Conservation (phyloP, 2,329 filamentous ascomycete genomes). For the Penicillium sp. region DNA sequence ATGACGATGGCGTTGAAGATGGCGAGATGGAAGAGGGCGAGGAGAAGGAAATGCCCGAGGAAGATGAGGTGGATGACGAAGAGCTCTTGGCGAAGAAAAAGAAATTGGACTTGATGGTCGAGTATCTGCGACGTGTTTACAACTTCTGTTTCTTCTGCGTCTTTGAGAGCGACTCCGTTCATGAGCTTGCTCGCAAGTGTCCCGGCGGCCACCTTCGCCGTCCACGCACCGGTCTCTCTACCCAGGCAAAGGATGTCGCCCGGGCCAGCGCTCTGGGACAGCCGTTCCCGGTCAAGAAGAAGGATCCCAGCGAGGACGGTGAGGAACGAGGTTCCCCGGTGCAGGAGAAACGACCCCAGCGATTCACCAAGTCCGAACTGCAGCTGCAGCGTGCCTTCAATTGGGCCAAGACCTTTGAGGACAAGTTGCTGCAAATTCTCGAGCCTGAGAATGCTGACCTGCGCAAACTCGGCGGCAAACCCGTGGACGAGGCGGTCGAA, state of each 20-base stretch:
- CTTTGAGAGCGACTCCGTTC: slow-evolving; percentile 95
- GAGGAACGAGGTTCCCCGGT: slow-evolving; percentile 64
- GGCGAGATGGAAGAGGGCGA: slow-evolving; percentile 76
- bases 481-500: slow-evolving; percentile 77
- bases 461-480: slow-evolving; percentile 84
- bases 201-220: slow-evolving; percentile 94
- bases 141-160: slow-evolving; percentile 99
- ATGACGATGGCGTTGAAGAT: slow-evolving; percentile 42
- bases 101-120: slow-evolving; percentile 89
- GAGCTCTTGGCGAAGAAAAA: slow-evolving; percentile 92
- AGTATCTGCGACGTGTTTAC: slow-evolving; percentile 93
- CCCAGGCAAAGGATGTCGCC: slow-evolving; percentile 78
- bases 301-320: slow-evolving; percentile 60
- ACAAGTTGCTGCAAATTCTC: slow-evolving; percentile 88
- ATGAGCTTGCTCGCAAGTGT: slow-evolving; percentile 93
- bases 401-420: slow-evolving; percentile 98
- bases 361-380: slow-evolving; percentile 75
- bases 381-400: slow-evolving; percentile 94
- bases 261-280: slow-evolving; percentile 78
- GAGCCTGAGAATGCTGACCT: slow-evolving; percentile 86
- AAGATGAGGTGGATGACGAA: slow-evolving; percentile 79
- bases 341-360: slow-evolving; percentile 70
- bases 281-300: slow-evolving; percentile 79
- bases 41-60: slow-evolving; percentile 66
- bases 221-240: slow-evolving; percentile 79